Percentiles rank a stretch among this genome's conserved stretches.
These are phyloP conservation scores for Psilocybe cyanescens DNA, from an alignment of 768 basidiomycete species.

Conservation along the genomic window DNA sequence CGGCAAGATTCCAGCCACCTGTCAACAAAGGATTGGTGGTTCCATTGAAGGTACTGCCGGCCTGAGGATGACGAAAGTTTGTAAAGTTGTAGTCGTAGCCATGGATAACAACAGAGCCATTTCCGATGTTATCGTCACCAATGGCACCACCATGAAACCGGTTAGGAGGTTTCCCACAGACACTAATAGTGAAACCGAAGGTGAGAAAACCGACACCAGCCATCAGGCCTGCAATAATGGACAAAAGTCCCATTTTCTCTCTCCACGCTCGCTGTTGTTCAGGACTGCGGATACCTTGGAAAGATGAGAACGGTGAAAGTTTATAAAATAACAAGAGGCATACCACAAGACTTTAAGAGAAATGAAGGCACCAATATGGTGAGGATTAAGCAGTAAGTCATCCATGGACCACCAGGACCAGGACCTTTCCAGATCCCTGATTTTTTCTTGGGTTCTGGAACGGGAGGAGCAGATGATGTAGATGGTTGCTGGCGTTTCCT, in stretches of 20 bases:
- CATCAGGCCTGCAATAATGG: slow-evolving; percentile 84
- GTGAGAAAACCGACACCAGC: slow-evolving; percentile 96
- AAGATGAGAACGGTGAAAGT: background rate
- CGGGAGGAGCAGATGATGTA: slow-evolving; percentile 38
- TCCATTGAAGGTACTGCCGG: slow-evolving; percentile 72
- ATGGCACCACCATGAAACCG: slow-evolving; percentile 83
- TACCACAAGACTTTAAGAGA: slow-evolving; percentile 78
- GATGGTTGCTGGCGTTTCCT: slow-evolving; percentile 61
- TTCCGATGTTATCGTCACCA: slow-evolving; percentile 69
- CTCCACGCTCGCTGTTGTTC: slow-evolving; percentile 98
- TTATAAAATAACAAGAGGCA: slow-evolving; percentile 31
- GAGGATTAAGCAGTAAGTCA: slow-evolving; percentile 88
- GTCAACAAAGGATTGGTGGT: slow-evolving; percentile 82
- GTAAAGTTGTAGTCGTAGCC: slow-evolving; percentile 94
- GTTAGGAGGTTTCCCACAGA: slow-evolving; percentile 87
- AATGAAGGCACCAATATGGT: slow-evolving; percentile 86
- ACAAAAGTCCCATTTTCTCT: slow-evolving; percentile 94
- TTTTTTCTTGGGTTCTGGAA: slow-evolving; percentile 40
- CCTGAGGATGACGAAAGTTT: slow-evolving; percentile 81
- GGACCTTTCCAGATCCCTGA: slow-evolving; percentile 74
- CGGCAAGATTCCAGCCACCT: slow-evolving; percentile 75
- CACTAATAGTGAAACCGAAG: slow-evolving; percentile 94
- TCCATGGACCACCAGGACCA: slow-evolving; percentile 93
- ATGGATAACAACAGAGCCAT: slow-evolving; percentile 88
- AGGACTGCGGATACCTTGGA: slow-evolving; percentile 79